Conservation (phyloP, 352 stramenopile species). For the Phytophthora crassamura region DNA sequence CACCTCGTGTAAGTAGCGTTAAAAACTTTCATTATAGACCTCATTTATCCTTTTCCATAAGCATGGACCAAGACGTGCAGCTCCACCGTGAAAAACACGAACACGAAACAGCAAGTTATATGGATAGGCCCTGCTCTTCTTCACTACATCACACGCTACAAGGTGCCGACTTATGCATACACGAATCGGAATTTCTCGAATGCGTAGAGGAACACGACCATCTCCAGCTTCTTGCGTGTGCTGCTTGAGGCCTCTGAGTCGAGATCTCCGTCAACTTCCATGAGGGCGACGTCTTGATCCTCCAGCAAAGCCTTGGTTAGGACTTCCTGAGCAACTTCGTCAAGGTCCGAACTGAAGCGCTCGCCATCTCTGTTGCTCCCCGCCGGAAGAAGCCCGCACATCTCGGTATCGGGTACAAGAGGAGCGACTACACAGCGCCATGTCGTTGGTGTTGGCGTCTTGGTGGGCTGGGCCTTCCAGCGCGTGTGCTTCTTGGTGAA, state of each 20-base stretch:
- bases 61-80: no score
- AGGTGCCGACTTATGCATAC: constrained; percentile 15
- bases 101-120: constrained; percentile 6
- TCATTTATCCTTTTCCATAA: no score
- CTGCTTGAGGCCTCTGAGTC: neutral
- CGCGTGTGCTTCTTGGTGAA: constrained; percentile 23
- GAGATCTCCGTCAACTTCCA: constrained; percentile 5
- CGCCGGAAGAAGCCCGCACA: constrained; percentile 3
- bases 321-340: constrained; percentile 24
- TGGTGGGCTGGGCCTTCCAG: neutral
- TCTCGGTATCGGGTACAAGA: neutral
- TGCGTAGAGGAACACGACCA: constrained; percentile 27
- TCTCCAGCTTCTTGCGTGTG: constrained; percentile 7
- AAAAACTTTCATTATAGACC: constrained; percentile 39
- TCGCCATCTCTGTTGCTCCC: neutral
- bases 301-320: constrained; percentile 18
- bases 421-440: neutral
- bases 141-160: neutral
- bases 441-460: neutral
- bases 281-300: constrained; percentile 1
- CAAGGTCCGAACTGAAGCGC: constrained; percentile 10
- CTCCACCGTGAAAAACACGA: neutral
- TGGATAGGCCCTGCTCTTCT: constrained; percentile 4
- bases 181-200: constrained; percentile 36
- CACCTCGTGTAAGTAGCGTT: constrained; percentile 38